Conservation (phyloP, 305 asterid species). For the Fraxinus baroniana region DNA sequence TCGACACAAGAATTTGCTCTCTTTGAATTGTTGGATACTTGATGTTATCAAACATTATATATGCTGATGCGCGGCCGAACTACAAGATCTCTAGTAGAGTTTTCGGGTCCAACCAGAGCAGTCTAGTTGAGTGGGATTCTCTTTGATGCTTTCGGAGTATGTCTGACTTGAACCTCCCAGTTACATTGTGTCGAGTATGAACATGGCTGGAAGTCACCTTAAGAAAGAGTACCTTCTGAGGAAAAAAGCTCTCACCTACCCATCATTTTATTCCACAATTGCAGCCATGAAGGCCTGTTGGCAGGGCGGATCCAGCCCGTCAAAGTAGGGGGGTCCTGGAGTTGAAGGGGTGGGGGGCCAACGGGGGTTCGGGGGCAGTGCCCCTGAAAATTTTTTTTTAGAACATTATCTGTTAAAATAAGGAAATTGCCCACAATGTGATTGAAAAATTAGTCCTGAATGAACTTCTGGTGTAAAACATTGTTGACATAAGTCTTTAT, state of each 20-base stretch:
- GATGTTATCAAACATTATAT: too few relatives aligned
- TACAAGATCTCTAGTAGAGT: neutral
- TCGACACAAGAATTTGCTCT: neutral
- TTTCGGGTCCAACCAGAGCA: neutral
- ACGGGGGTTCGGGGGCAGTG: too few relatives aligned
- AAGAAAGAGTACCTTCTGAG: neutral
- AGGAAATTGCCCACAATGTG: too few relatives aligned
- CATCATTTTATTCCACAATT: neutral
- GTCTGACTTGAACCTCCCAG: neutral
- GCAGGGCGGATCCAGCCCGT: too few relatives aligned
- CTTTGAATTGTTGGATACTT: neutral
- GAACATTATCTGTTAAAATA: too few relatives aligned
- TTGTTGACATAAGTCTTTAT: too few relatives aligned
- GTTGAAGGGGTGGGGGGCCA: too few relatives aligned
- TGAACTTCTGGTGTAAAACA: too few relatives aligned
- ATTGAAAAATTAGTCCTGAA: too few relatives aligned
- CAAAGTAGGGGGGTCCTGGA: too few relatives aligned
- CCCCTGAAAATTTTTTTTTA: too few relatives aligned
- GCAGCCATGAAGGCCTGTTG: neutral
- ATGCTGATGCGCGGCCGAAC: neutral
- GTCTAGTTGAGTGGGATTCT: neutral
- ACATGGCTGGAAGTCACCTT: neutral
- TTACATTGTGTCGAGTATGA: neutral
- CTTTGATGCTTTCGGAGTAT: neutral
- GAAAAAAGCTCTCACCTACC: neutral